Conservation (phyloP, 306 rosid species). For the Cyamopsis tetragonoloba region DNA sequence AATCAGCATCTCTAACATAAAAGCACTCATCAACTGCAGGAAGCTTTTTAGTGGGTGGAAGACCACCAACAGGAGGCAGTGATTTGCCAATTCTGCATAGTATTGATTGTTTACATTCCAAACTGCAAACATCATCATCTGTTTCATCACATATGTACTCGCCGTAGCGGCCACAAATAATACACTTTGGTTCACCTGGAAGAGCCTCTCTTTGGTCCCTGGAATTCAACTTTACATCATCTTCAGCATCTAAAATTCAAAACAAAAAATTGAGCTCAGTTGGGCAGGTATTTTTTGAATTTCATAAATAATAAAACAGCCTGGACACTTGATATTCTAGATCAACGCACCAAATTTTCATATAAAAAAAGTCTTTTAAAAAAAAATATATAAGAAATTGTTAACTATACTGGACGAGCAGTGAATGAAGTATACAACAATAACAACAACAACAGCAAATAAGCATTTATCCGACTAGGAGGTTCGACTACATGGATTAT, state of each 20-base stretch:
- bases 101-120: conserved; percentile 69
- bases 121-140: conserved; percentile 79
- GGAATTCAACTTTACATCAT: conserved; percentile 50
- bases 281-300: neutral
- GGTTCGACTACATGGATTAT: neutral
- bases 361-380: neutral
- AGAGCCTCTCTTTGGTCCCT: conserved; percentile 68
- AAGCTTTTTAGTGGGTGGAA: conserved; percentile 33
- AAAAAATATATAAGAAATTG: neutral
- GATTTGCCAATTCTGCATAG: conserved; percentile 39
- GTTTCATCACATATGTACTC: conserved; percentile 81
- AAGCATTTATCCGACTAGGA: neutral
- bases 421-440: neutral
- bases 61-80: conserved; percentile 11
- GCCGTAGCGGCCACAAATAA: conserved; percentile 71
- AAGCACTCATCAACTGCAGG: conserved; percentile 70
- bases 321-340: neutral
- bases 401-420: neutral
- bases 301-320: neutral
- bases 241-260: conserved; percentile 27
- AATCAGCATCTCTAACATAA: conserved; percentile 53
- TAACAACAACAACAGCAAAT: neutral
- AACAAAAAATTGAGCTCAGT: conserved; percentile 1
- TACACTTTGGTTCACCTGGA: conserved; percentile 73
- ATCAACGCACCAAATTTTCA: neutral